Base-by-base conservation (phyloP, 441 rosid species). In the Brassica hybrid region DNA sequence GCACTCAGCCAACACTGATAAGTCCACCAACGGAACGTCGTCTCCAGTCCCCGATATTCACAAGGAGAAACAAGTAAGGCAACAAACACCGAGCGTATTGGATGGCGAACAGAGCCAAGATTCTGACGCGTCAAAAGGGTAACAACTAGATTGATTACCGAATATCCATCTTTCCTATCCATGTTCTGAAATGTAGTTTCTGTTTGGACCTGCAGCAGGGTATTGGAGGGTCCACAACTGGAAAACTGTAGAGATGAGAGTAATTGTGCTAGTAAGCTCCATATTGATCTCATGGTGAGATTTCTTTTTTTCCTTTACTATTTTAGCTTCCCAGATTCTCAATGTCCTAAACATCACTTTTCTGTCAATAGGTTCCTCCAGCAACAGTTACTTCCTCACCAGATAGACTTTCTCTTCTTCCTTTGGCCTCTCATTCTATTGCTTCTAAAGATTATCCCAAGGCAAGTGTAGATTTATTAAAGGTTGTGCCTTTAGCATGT, bases 201-300 rank as follows among this genome's bases (percentile, higher is more conserved):
- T 69, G 64, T 34, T 56, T 34, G 38, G 72, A 11, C 19, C 63
- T 67, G 3, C 81, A 87, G 3, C 81, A 87, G 88, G 77, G 52
- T 17, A 4, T 67, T 62, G 11, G 34, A 57, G 1, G 56, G 14
- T 65, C 36, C 62, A 65, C 77, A 43, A 17, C 54, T 16, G 69
- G 76, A 80, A 45, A 57, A 54, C 73, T 56, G 65, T 17, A 50
- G 56, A 25, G 79, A 79, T n/a, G 85, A 71, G 66, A 83, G 63
- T 41, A 32, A 54, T 63, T 21, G 13, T 56, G 6, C 17, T 25
- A 59, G 30, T 62, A 79, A 80, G 79, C 81, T 76, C 79, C 59
- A 80, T 67, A 82, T 85, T 54, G 85, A 86, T 82, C 80, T 85
- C 69, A 86, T 83, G 89, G 89, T 86, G 85, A 85, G 85, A 79